Percentiles rank a stretch among this genome's conserved stretches.
Conservation (phyloP, 306 rosid genomes). For the Rosa chinensis region DNA sequence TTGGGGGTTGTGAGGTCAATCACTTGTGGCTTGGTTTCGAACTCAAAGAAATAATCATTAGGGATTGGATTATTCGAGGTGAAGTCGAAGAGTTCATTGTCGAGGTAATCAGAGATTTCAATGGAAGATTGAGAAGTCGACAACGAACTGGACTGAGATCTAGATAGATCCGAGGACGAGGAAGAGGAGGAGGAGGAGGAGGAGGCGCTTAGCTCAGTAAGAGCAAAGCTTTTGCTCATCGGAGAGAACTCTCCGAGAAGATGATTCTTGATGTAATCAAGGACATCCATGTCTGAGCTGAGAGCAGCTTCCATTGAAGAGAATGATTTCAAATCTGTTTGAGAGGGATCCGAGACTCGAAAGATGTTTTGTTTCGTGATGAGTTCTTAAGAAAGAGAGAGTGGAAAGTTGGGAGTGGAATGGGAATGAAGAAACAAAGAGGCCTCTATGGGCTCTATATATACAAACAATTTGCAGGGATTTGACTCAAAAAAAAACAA, state of each 20-base stretch:
- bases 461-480: background rate
- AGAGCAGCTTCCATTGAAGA: background rate
- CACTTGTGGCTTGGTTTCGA: slow-evolving; percentile 39
- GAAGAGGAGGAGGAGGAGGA: background rate
- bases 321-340: background rate
- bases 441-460: background rate
- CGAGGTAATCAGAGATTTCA: slow-evolving; percentile 27
- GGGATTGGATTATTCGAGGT: background rate
- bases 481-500: background rate
- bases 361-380: background rate
- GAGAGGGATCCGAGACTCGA: background rate
- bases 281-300: slow-evolving; percentile 41
- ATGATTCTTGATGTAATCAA: slow-evolving; percentile 54
- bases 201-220: background rate
- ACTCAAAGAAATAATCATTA: slow-evolving; percentile 21
- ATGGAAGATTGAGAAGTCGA: slow-evolving; percentile 36
- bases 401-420: slow-evolving; percentile 9
- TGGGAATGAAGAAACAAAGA: background rate
- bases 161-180: background rate
- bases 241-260: slow-evolving; percentile 77
- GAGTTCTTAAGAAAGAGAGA: background rate
- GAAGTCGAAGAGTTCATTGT: slow-evolving; percentile 20
- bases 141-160: slow-evolving; percentile 33
- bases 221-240: background rate
- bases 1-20: slow-evolving; percentile 44